Evolutionary conservation across 2,329 filamentous ascomycete species (phyloP).

Genomic region (Pseudogymnoascus sp.): DNA sequence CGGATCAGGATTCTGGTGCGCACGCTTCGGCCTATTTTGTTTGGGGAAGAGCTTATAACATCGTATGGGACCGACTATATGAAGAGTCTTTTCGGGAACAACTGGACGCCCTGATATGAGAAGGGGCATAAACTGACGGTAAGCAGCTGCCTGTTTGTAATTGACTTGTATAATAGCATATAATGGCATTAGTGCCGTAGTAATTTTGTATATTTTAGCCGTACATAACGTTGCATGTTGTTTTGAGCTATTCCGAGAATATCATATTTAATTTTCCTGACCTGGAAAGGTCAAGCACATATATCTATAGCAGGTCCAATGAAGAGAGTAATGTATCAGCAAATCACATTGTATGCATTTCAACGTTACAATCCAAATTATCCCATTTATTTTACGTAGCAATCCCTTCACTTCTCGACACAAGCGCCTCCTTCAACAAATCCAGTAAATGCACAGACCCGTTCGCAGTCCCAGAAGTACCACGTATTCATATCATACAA

Average conservation of each 20-base stretch:
- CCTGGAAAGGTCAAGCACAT: not conserved
- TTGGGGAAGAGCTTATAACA: not conserved
- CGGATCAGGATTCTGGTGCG: not conserved
- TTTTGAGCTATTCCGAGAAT: not conserved
- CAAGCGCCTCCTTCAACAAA: not conserved
- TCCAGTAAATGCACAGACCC: not conserved
- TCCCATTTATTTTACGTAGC: not conserved
- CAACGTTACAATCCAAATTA: not conserved
- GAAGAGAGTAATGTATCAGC: not conserved
- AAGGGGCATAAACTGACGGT: too few relatives aligned
- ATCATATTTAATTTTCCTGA: not conserved
- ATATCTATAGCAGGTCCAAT: not conserved
- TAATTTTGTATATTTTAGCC: not conserved
- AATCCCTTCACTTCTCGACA: not conserved
- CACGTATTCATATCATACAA: conserved; percentile 3
- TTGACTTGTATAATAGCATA: not conserved
- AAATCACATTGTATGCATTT: not conserved
- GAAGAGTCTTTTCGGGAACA: not conserved
- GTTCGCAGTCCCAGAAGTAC: not conserved
- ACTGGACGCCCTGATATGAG: not conserved
- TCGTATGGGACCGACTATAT: not conserved
- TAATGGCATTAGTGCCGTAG: not conserved
- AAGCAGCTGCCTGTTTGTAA: not conserved
- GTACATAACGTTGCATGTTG: not conserved
- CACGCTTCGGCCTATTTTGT: not conserved